Percentiles rank a stretch among this genome's conserved stretches.
phyloP scores from a whole-genome alignment of 2,329 filamentous ascomycete species.

The Trichoderma aggressivum region DNA sequence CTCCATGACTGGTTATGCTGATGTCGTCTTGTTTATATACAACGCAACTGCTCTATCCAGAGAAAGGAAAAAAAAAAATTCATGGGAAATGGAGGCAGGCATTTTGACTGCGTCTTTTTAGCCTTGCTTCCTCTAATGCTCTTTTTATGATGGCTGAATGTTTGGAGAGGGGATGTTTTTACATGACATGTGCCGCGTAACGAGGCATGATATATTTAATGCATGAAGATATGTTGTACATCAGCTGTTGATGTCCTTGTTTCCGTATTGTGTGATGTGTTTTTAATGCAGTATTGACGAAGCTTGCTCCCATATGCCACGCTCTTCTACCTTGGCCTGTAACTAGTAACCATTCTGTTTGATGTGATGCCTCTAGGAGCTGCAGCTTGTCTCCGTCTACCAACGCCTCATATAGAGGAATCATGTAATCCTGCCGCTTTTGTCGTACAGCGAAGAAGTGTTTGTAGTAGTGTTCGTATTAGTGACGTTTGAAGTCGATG shows the following conservation, averaged over 20 bases:
- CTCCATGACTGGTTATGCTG: not conserved
- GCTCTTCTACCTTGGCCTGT: not conserved
- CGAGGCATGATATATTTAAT: conserved; percentile 14
- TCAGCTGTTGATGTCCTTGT: not conserved
- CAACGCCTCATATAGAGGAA: not conserved
- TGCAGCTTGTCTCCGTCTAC: not conserved
- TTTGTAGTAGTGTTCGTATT: not conserved
- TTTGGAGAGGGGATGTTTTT: not conserved
- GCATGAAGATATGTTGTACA: conserved; percentile 13
- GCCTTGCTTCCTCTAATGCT: conserved; percentile 6
- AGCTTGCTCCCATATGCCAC: not conserved
- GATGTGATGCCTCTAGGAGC: not conserved
- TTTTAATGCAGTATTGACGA: not conserved
- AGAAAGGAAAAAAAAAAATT: not conserved
- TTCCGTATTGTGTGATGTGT: not conserved
- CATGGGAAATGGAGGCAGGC: not conserved
- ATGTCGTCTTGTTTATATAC: conserved; percentile 6
- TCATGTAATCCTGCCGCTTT: not conserved
- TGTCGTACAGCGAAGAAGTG: not conserved
- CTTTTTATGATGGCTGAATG: conserved; percentile 4
- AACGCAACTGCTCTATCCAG: not conserved
- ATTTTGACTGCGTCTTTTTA: not conserved
- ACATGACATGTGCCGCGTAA: conserved; percentile 9
- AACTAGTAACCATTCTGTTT: not conserved
- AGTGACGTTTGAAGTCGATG: not conserved